These are phyloP conservation scores for Cladophialophora psammophila DNA, from an alignment of 2,329 filamentous ascomycete genomes.

Conservation along the genomic window DNA sequence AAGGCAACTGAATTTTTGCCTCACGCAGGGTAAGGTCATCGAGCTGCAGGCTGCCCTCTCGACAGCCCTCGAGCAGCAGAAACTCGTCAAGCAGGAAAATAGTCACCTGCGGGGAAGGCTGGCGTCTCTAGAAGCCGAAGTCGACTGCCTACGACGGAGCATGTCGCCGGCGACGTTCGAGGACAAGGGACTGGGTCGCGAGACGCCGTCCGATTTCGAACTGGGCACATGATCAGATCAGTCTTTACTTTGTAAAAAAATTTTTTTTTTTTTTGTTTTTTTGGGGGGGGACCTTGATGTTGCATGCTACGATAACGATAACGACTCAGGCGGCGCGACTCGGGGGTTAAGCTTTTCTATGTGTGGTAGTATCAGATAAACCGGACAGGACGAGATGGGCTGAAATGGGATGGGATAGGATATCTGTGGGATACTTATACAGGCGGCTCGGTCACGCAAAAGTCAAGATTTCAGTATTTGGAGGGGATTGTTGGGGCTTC, in stretches of 20 bases:
- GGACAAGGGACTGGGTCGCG: background rate
- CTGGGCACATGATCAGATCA: background rate
- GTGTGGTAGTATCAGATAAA: slow-evolving; percentile 8
- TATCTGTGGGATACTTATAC: too few species aligned
- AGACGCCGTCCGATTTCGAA: background rate
- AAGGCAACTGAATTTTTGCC: slow-evolving; percentile 4
- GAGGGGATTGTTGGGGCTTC: too few species aligned
- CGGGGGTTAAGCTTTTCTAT: background rate
- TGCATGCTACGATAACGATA: background rate
- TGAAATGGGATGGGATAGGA: too few species aligned
- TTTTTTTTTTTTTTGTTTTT: background rate
- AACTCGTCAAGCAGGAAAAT: slow-evolving; percentile 10
- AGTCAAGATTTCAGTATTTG: too few species aligned
- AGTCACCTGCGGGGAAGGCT: background rate
- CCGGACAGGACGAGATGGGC: too few species aligned
- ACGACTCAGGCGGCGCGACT: background rate
- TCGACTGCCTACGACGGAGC: background rate
- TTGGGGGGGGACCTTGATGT: too few species aligned
- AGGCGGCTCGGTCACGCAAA: too few species aligned
- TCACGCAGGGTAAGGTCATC: slow-evolving; percentile 5
- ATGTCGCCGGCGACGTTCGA: background rate
- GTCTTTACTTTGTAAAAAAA: too few species aligned
- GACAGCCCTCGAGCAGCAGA: slow-evolving; percentile 1
- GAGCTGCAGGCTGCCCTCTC: slow-evolving; percentile 6
- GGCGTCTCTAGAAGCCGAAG: background rate